Evolutionary conservation across 139 green algal species (phyloP).

Genomic region (Zygnema circumcarinatum): DNA sequence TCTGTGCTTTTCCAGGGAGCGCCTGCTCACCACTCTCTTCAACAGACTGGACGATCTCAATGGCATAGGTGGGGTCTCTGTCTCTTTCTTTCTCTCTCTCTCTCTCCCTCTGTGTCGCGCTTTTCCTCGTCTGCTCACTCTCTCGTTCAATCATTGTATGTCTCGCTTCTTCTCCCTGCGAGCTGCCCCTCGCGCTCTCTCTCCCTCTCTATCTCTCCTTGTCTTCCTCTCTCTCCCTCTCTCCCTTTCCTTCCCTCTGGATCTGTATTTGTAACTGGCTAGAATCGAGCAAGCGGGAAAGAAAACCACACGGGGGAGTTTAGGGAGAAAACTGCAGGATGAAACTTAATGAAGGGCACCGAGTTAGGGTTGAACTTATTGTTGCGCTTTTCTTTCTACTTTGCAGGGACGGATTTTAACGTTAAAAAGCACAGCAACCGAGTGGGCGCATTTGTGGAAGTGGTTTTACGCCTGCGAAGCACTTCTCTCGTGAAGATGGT

Average conservation of each 20-base stretch:
- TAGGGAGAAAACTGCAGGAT: too few species aligned
- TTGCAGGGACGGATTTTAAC: slow-evolving; percentile 55
- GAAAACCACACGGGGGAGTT: too few species aligned
- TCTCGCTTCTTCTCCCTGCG: slow-evolving; percentile 1
- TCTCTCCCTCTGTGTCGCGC: too few species aligned
- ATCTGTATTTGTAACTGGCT: too few species aligned
- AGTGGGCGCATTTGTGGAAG: slow-evolving; percentile 34
- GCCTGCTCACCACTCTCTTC: slow-evolving; percentile 42
- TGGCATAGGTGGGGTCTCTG: slow-evolving; percentile 51
- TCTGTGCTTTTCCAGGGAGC: slow-evolving; percentile 9
- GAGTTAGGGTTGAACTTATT: too few species aligned
- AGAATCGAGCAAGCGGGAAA: too few species aligned
- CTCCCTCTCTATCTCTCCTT: too few species aligned
- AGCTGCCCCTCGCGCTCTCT: too few species aligned
- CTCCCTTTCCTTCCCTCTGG: too few species aligned
- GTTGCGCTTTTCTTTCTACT: neutral
- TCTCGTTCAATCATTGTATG: slow-evolving; percentile 5
- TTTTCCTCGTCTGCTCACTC: slow-evolving; percentile 10
- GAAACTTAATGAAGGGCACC: too few species aligned
- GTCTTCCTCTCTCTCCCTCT: too few species aligned
- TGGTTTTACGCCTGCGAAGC: slow-evolving; percentile 45
- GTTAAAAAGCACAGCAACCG: slow-evolving; percentile 55
- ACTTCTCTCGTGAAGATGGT: slow-evolving; percentile 58
- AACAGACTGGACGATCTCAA: slow-evolving; percentile 58
- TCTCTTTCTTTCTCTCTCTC: slow-evolving; percentile 22